Evolutionary conservation across 2,329 filamentous ascomycete genomes (phyloP).

Genomic region (Kalaharituber pfeilii): DNA sequence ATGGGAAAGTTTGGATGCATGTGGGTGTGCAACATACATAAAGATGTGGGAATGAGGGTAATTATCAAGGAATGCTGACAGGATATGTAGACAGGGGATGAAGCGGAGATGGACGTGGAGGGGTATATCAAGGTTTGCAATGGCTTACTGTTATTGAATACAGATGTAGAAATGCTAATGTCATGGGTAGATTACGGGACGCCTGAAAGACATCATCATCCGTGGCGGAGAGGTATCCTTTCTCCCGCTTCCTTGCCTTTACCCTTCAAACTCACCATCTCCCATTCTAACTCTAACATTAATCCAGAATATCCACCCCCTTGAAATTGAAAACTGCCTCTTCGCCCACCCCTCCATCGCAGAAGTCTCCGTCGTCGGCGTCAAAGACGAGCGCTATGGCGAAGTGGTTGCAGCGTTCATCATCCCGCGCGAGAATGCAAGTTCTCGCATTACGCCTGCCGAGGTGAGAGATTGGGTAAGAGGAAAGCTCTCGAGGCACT

Average conservation of each 20-base stretch:
- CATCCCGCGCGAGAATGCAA: constrained; percentile 3
- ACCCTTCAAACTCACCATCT: constrained; percentile 1
- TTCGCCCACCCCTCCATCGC: constrained; percentile 51
- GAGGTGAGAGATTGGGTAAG: constrained; percentile 56
- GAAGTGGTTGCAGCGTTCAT: constrained; percentile 70
- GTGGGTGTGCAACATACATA: constrained; percentile 24
- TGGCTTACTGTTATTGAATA: neutral
- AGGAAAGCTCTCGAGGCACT: constrained; percentile 48
- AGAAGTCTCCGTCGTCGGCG: constrained; percentile 67
- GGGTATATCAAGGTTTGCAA: constrained; percentile 50
- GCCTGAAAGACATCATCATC: constrained; percentile 93
- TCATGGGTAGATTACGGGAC: constrained; percentile 70
- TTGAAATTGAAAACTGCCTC: constrained; percentile 81
- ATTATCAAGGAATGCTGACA: neutral
- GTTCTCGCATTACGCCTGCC: constrained; percentile 24
- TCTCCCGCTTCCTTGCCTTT: too few species aligned
- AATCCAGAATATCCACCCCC: constrained; percentile 59
- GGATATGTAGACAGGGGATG: constrained; percentile 57
- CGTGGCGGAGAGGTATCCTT: constrained; percentile 79
- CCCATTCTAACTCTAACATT: too few species aligned
- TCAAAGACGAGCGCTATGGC: constrained; percentile 67
- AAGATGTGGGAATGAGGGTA: neutral
- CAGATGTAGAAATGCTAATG: neutral
- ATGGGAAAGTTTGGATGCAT: constrained; percentile 60
- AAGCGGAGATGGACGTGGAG: constrained; percentile 64